Base-by-base conservation (phyloP, 1,139 yeast species). In the Trichomonascaceae sp. region DNA sequence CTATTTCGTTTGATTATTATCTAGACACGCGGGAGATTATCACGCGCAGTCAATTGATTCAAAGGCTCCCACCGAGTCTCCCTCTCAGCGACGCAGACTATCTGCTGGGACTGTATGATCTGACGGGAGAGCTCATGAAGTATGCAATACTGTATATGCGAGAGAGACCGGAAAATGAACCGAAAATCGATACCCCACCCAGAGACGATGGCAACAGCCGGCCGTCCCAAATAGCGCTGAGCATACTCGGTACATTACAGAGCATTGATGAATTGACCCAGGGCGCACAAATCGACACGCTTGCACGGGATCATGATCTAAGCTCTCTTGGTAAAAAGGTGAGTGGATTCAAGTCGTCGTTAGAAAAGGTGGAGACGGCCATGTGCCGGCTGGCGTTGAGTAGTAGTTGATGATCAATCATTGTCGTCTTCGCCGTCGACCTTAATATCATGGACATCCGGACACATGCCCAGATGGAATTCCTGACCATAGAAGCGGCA, bases 81-180 rank as follows among this genome's bases (percentile, higher is more conserved):
- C 28, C 35, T 13, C 32, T 48, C 4, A 35, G 46, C 2, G 33
- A 31, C 13, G 45, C 40, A 15, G 66, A 64, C 43, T 63, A 56
- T 41, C 42, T 63, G 16, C 51, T 62, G 53, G 69, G 68, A 0
- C 37, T 64, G 9, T 56, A 62, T 43, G 69, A 64, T 41, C 47
- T 63, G 34, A 61, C 68, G 0, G 69, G 69, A 1, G 69, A 64
- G 36, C 48, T 64, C 20, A 63, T 64, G 68, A 41, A 65, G 26
- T 57, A 50, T 36, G 54, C 62, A 6, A 56, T 60, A 9, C n/a
- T n/a, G n/a, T n/a, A n/a, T n/a, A n/a, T n/a, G n/a, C n/a, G n/a
- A n/a, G n/a, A n/a, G n/a, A n/a, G n/a, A n/a, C n/a, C n/a, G n/a
- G 13, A 6, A n/a, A 33, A 31, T n/a, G 26, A 28, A 14, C 22